Evolutionary conservation across 2,329 filamentous ascomycete genomes (phyloP).

Genomic region (Pyricularia pennisetigena): DNA sequence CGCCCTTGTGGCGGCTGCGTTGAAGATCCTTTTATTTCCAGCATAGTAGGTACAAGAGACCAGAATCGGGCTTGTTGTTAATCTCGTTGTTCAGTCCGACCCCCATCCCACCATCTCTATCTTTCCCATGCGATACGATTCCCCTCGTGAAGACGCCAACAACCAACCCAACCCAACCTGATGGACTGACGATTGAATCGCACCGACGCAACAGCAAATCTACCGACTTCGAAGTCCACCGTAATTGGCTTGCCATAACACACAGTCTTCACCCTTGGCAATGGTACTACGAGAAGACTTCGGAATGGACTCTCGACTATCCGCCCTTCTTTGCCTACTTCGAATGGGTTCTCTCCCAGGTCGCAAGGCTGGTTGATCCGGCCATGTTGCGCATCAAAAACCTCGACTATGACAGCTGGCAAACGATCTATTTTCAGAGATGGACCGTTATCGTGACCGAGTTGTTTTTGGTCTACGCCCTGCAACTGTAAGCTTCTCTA

Average conservation of each 20-base stretch:
- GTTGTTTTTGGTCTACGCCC: conserved; percentile 70
- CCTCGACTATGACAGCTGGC: conserved; percentile 81
- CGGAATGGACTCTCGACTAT: conserved; percentile 99
- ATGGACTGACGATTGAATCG: neutral
- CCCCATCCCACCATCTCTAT: neutral
- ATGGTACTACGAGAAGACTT: conserved; percentile 97
- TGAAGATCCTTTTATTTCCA: conserved; percentile 88
- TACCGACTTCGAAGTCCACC: conserved; percentile 97
- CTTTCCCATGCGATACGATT: neutral
- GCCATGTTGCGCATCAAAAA: conserved; percentile 75
- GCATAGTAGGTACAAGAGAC: conserved; percentile 62
- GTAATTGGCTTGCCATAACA: conserved; percentile 97
- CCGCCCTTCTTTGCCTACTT: conserved; percentile 97
- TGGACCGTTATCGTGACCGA: conserved; percentile 81
- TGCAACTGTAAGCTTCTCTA: conserved; percentile 50
- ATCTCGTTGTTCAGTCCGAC: neutral
- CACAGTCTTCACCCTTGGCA: conserved; percentile 75
- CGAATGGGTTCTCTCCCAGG: conserved; percentile 83
- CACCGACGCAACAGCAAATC: conserved; percentile 61
- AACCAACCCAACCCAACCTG: neutral
- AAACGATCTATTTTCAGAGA: conserved; percentile 89
- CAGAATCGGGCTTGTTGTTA: neutral
- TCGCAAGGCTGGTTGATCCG: conserved; percentile 67
- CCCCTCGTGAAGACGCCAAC: neutral
- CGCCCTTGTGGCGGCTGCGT: conserved; percentile 73